Conservation (phyloP, 1,284 basidiomycete genomes). For the Pyrrhoderma lamaoense region DNA sequence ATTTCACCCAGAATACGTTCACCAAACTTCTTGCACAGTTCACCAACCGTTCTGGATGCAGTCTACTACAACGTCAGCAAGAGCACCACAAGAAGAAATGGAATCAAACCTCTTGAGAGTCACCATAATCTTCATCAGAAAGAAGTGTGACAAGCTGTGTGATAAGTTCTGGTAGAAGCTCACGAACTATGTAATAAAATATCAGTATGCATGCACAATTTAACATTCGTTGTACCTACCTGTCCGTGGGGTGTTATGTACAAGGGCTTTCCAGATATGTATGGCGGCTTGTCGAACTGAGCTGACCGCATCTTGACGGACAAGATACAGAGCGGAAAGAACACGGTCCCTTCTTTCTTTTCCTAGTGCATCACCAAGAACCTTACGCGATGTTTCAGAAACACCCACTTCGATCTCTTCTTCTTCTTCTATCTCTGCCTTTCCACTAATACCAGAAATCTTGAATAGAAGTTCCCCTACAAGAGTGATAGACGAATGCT, state of each 20-base stretch:
- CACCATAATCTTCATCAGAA: constrained; percentile 63
- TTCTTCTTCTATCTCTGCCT: constrained; percentile 78
- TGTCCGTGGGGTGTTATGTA: constrained; percentile 83
- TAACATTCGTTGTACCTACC: constrained; percentile 35
- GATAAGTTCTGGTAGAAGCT: constrained; percentile 86
- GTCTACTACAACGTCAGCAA: constrained; percentile 44
- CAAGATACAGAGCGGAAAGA: constrained; percentile 85
- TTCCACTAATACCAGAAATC: constrained; percentile 95
- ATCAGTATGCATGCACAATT: not conserved
- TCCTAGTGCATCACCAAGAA: constrained; percentile 85
- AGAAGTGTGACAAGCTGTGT: constrained; percentile 70
- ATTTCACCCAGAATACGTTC: constrained; percentile 88
- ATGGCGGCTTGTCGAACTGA: constrained; percentile 88
- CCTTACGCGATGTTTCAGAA: constrained; percentile 76
- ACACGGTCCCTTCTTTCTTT: constrained; percentile 86
- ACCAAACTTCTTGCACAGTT: constrained; percentile 94
- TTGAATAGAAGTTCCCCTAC: constrained; percentile 96
- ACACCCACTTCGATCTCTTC: constrained; percentile 57
- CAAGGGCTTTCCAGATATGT: constrained; percentile 98
- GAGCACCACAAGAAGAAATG: too few relatives aligned
- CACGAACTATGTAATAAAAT: constrained; percentile 73
- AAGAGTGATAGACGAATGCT: constrained; percentile 94
- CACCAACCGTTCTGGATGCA: constrained; percentile 78
- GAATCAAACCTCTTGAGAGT: constrained; percentile 95
- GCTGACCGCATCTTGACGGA: constrained; percentile 89